A percentile compares a stretch with the other conserved stretches of the same genome.
phyloP scores from a whole-genome alignment of 129 eudicot genomes.

The Artemisia annua region DNA sequence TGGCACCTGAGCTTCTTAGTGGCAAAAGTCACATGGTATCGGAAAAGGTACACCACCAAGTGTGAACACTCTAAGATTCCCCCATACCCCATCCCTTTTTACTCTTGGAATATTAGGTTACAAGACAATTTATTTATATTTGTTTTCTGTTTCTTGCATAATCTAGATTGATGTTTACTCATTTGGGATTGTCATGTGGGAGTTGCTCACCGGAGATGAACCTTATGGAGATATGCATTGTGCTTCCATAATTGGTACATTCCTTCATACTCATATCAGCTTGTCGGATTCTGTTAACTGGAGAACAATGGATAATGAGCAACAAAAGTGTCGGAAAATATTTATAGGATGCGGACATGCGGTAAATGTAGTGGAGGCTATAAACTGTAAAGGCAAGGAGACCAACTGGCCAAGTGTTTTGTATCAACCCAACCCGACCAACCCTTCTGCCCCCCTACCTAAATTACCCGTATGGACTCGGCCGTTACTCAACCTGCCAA shows the following conservation, averaged over 20 bases:
- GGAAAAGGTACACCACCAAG: conserved; percentile 59
- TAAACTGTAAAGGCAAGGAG: background rate
- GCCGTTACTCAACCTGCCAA: too few species aligned
- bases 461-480: background rate
- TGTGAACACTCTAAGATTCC: background rate
- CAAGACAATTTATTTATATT: conserved; percentile 1
- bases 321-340: background rate
- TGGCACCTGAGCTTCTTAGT: conserved; percentile 98
- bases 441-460: background rate
- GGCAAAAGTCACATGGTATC: conserved; percentile 96
- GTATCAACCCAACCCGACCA: background rate
- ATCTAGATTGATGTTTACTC: conserved; percentile 94
- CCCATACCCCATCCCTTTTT: background rate
- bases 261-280: background rate
- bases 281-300: background rate
- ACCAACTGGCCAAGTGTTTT: background rate
- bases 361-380: background rate
- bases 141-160: background rate
- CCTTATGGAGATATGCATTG: conserved; percentile 90
- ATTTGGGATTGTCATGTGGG: conserved; percentile 99
- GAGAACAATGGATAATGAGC: background rate
- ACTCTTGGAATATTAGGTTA: background rate
- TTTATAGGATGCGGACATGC: background rate
- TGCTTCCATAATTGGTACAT: conserved; percentile 91
- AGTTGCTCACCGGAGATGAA: conserved; percentile 95